Evolutionary conservation across 148 eudicot species (phyloP), one percentile per base, ranked within the genome.

Genomic region (Agrostemma githago): DNA sequence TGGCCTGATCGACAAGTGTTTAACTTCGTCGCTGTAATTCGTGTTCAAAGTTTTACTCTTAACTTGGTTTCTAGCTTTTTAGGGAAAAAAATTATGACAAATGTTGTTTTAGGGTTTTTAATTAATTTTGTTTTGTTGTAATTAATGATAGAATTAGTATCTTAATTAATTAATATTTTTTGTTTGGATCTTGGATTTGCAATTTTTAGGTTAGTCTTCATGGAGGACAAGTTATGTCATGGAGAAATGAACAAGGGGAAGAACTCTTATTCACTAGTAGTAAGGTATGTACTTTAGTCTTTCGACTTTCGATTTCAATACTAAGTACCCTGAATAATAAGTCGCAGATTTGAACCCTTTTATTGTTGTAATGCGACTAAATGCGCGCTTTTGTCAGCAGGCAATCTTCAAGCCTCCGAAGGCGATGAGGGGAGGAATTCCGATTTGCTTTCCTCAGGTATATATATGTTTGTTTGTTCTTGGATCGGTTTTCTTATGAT

Each of bases 401-500:
- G 95, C 90, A 16, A 77, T 86, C 62, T 84, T 86, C 48, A 92
- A 83, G 83, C 85, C 97, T 77, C 91, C 96, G 14, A 92, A 90
- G 78, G 89, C 89, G 8, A 86, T 84, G 87, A 84, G 97, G 64
- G 99, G 98, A 76, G 99, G 99, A 66, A 90, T 90, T 20, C 87
- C 96, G 68, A 83, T 90, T 72, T 95, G 97, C 80, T 95, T 95
- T 71, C 99, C 99, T 34, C 92, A 95, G 99, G 99, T 95, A 84
- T 26, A 26, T 26, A 26, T 26, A 26, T 26, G 1, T 26, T 0
- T 40, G n/a, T 38, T 71, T 26, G n/a, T 40, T 68, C 59, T 40
- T 70, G 57, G 42, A 43, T 65, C 19, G 58, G 14, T 8, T 6
- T 60, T 68, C 62, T 51, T 74, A n/a, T 56, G 68, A 21, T 34